Evolutionary conservation across 306 rosid species (phyloP), one percentile per base, ranked within the genome.

Genomic region (Alnus glutinosa): DNA sequence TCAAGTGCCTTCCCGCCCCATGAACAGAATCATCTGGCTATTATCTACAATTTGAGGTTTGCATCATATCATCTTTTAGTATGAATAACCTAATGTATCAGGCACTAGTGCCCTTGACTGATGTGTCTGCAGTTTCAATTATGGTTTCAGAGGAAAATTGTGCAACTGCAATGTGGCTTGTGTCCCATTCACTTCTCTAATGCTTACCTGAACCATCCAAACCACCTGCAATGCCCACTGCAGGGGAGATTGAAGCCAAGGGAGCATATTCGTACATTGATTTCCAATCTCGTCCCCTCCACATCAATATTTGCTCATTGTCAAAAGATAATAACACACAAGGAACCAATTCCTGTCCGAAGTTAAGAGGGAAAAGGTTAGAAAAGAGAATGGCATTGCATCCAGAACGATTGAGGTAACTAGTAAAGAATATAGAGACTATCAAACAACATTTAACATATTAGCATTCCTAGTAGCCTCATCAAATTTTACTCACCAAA

Each of bases 291-390:
- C 82, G 80, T 75, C 99, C 97, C 84, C 97, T 88, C 96, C 97
- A 90, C 89, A 93, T 89, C 88, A 93, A 37, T 84, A 95, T 81
- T 75, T 93, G 89, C 86, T 90, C 98, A 85, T 90, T 85, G 19
- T 95, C 98, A 81, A 95, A 95, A 64, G 99, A 95, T 69, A 93
- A 80, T 52, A 95, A 83, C 76, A 93, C 98, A 80, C 96, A 95
- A 80, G 98, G 99, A 86, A 95, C 98, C 96, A 93, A 86, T 78
- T 93, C 99, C 98, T 95, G 91, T 50, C 49, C 79, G 51, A 80
- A 78, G 51, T 62, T 79, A 67, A 79, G 74, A 81, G 19, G 70
- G 66, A 75, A 73, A 69, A 16, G 66, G 77, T 82, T 74, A 82
- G 77, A 19, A 76, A 70, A 42, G 70, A 77, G 34, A 37, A 66